Evolutionary conservation across 73 alveolate genomes (phyloP), one percentile per base, ranked within the genome.

Genomic region (Paramecium caudatum): DNA sequence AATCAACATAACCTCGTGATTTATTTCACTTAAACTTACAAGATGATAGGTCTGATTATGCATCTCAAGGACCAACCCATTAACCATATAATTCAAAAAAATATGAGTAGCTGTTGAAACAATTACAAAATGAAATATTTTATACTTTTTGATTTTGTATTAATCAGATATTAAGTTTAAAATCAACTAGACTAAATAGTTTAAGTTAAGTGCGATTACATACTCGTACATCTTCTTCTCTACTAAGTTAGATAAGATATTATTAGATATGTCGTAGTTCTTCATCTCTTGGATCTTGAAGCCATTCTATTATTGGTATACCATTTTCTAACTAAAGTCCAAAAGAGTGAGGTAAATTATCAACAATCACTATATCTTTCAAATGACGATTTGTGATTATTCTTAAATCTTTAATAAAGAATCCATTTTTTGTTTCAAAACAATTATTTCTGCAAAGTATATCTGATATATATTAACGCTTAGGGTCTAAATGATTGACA

Each of bases 331-430:
- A 91, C 69, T 97, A 91, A 80, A 55, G 95, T 1, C 98, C 98
- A 82, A 97, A 97, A 8, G 98, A 92, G 74, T 94, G 93, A 10
- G 96, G 98, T 15, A 98, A 92, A 92, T 97, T 97, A 94, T 97
- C 99, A 30, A 97, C 95, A 34, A 97, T 91, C 12, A 55, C 80
- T 5, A 55, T 55, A 55, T 55, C 80, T 55, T 23, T 55, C 12
- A 55, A 6, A 55, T 10, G 46, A 27, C 80, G 23, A 55, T 55
- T 55, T 16, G 80, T 55, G 23, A 55, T 55, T 93, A 97, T 96
- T 87, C 98, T 96, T 46, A 97, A 92, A 91, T 97, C 99, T 95
- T 97, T 97, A 37, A 97, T 95, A 88, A 94, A 97, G 90, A 95
- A 96, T 9, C 98, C 98, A 37, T 94, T 95, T 92, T 95, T 96